These are phyloP conservation scores for Ensete ventricosum DNA, from an alignment of 176 grass and related monocot genomes.

Conservation along the genomic window DNA sequence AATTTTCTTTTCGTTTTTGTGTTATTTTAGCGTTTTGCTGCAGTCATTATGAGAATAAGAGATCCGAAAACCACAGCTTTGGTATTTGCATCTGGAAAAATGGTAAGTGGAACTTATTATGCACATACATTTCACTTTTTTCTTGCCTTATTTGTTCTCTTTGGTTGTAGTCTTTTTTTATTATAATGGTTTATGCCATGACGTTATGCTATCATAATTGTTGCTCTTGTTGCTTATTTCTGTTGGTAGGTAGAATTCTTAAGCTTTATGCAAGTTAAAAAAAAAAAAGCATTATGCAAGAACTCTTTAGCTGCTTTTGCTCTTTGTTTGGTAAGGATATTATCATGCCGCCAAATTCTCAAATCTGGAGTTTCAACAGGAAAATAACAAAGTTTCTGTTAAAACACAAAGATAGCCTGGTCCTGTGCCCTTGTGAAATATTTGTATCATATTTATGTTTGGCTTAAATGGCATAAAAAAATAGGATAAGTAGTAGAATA, in stretches of 20 bases:
- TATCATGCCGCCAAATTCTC: no score
- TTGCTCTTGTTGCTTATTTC: background rate
- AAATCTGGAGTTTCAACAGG: no score
- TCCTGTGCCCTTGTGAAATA: no score
- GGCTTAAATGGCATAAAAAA: no score
- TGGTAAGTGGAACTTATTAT: slow-evolving; percentile 37
- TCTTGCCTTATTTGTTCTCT: background rate
- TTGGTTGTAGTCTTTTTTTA: background rate
- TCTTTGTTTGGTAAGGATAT: no score
- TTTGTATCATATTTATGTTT: no score
- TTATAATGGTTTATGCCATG: background rate
- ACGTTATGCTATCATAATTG: background rate
- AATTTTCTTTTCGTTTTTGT: slow-evolving; percentile 24
- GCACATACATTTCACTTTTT: background rate
- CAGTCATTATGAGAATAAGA: slow-evolving; percentile 98
- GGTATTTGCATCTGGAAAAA: slow-evolving; percentile 98
- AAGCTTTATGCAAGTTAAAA: no score
- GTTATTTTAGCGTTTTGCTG: slow-evolving; percentile 66
- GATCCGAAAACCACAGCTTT: slow-evolving; percentile 96
- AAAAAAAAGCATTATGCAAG: no score
- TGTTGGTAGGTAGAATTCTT: background rate
- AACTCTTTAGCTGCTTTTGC: no score
- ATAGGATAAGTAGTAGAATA: no score
- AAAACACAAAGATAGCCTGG: no score
- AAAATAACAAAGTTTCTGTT: no score